phyloP scores from a whole-genome alignment of 1,284 basidiomycete species.

The Vanrija humicola region DNA sequence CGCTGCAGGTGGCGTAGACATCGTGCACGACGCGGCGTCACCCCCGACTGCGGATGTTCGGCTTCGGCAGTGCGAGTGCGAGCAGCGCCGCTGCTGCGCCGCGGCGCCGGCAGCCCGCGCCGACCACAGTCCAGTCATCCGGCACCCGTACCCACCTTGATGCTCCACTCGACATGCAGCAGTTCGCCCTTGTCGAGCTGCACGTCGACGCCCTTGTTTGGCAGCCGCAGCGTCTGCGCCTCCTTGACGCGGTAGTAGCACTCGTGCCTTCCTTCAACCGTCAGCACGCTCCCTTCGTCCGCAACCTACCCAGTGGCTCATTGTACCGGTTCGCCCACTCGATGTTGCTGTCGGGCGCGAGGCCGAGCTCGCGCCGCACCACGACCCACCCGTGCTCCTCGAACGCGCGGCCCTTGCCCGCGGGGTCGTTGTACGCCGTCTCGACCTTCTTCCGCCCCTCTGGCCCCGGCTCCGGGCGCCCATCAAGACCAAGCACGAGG shows the following conservation, averaged over 20 bases:
- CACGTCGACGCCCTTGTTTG: slow-evolving; percentile 48
- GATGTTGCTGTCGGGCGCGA: slow-evolving; percentile 29
- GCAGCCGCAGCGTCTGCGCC: slow-evolving; percentile 59
- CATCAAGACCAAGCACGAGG: slow-evolving; percentile 74
- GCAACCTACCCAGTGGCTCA: slow-evolving; percentile 58
- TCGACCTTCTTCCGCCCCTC: slow-evolving; percentile 43
- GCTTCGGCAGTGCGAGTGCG: too few relatives aligned
- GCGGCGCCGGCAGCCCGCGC: too few relatives aligned
- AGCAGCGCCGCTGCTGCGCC: too few relatives aligned
- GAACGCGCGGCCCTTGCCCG: slow-evolving; percentile 75
- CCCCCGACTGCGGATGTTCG: too few relatives aligned
- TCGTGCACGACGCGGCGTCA: too few relatives aligned
- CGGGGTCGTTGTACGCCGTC: slow-evolving; percentile 74
- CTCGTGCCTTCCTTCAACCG: slow-evolving; percentile 64
- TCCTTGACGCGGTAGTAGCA: slow-evolving; percentile 74
- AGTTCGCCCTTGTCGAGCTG: slow-evolving; percentile 67
- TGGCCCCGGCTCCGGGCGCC: slow-evolving; percentile 36
- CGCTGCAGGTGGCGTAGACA: too few relatives aligned
- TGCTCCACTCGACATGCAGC: slow-evolving; percentile 79
- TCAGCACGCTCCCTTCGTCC: neutral
- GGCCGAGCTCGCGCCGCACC: slow-evolving; percentile 46
- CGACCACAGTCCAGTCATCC: too few relatives aligned
- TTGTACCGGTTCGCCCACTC: slow-evolving; percentile 81
- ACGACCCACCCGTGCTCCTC: slow-evolving; percentile 83
- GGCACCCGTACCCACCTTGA: slow-evolving; percentile 60